A percentile compares a stretch with the other conserved stretches of the same genome.
phyloP scores from a whole-genome alignment of 139 green algal species.

The Desmodesmus armatus region DNA sequence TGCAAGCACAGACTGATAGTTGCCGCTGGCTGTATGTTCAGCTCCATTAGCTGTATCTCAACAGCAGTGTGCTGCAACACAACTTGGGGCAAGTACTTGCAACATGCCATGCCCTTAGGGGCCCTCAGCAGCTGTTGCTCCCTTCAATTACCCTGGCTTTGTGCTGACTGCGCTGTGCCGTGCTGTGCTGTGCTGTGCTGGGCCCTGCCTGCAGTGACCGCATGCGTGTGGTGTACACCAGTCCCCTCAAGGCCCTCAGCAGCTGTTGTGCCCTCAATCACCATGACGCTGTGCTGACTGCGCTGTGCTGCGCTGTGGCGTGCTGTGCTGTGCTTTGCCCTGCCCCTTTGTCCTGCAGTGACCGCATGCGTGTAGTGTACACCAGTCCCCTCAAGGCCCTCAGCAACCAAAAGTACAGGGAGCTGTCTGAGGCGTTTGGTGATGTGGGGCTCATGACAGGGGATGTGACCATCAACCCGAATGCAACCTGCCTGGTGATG shows the following conservation, averaged over 20 bases:
- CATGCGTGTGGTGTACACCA: conserved; percentile 92
- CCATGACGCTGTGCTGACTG: neutral
- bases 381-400: conserved; percentile 97
- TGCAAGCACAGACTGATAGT: too few species aligned
- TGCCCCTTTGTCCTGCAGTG: conserved; percentile 21
- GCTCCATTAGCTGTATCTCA: too few species aligned
- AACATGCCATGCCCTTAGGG: too few species aligned
- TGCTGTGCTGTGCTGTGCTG: conserved; percentile 5
- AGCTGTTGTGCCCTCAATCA: neutral
- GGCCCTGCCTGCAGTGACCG: neutral
- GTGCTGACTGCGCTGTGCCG: neutral
- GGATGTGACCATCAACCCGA: conserved; percentile 93
- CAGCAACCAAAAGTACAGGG: conserved; percentile 93
- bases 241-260: conserved; percentile 80
- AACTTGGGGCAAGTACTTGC: too few species aligned
- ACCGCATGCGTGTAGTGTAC: conserved; percentile 92
- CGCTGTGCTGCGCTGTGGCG: neutral
- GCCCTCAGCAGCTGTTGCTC: too few species aligned
- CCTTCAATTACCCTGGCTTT: too few species aligned
- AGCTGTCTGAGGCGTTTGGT: conserved; percentile 67
- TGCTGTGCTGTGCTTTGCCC: neutral
- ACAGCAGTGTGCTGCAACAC: too few species aligned
- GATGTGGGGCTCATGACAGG: conserved; percentile 90
- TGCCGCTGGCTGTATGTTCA: too few species aligned
- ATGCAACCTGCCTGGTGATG: conserved; percentile 96